These are phyloP conservation scores for Curvularia spicifera DNA, from an alignment of 2,329 filamentous ascomycete genomes.

Conservation along the genomic window DNA sequence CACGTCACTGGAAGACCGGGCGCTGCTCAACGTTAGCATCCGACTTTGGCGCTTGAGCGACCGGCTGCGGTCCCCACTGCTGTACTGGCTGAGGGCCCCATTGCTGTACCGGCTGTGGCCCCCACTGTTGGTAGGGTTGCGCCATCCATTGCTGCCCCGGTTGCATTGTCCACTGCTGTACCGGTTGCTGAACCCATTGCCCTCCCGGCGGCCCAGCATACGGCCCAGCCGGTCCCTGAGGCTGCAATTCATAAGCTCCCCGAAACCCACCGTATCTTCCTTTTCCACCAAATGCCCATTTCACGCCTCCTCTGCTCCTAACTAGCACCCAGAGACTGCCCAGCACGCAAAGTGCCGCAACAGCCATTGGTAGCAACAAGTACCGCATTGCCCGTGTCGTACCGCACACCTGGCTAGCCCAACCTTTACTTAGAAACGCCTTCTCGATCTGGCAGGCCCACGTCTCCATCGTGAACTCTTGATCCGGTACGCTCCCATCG, in stretches of 20 bases:
- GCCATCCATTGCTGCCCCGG: conserved; percentile 11
- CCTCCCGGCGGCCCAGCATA: conserved; percentile 8
- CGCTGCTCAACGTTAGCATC: conserved; percentile 10
- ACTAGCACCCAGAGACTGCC: conserved; percentile 30
- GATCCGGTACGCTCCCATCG: conserved; percentile 22
- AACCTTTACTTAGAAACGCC: conserved; percentile 25
- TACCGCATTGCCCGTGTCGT: conserved; percentile 34
- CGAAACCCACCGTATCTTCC: conserved; percentile 39
- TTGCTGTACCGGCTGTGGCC: conserved; percentile 8
- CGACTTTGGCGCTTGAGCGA: conserved; percentile 6
- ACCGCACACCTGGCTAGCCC: conserved; percentile 36
- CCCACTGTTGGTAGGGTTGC: conserved; percentile 8
- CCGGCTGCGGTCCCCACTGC: conserved; percentile 11
- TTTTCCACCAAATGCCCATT: conserved; percentile 38
- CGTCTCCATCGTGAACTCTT: conserved; percentile 34
- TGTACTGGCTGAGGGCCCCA: conserved; percentile 4
- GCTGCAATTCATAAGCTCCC: conserved; percentile 33
- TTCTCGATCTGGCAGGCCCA: conserved; percentile 37
- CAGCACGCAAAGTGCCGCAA: conserved; percentile 28
- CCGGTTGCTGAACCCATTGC: conserved; percentile 16
- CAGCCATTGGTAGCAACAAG: conserved; percentile 32
- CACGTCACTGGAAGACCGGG: conserved; percentile 4
- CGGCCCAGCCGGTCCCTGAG: conserved; percentile 3
- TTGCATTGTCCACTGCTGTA: conserved; percentile 19
- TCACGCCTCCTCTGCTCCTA: conserved; percentile 33